Base-by-base conservation (phyloP, 1,284 basidiomycete species). In the Cutaneotrichosporon cyanovorans region DNA sequence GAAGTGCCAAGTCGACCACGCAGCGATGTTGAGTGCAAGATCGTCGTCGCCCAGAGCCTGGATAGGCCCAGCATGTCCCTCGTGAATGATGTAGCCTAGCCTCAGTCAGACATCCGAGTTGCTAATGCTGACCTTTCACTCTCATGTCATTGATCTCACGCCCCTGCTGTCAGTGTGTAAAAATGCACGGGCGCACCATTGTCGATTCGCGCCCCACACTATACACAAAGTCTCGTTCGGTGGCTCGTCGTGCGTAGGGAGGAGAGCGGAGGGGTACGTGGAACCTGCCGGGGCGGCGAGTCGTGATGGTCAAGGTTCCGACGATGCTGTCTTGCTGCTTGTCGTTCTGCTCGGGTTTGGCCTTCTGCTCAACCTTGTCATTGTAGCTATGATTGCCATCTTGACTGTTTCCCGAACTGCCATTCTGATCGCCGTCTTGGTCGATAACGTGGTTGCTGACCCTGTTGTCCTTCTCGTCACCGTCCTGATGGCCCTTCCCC, bases 151-250 rank as follows among this genome's bases (percentile, higher is more conserved):
- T 41, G 7, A 51, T 40, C 2, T 43, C 43, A 8, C 48, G 48
- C 5, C 43, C 45, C 50, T 54, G 41, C 0, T 28, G 22, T 8
- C 32, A 21, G 19, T 10, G 5, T 32, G 25, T 7, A 7, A 28
- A 7, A 12, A 28, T 28, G n/a, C 25, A 28, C 25, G 12, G n/a
- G 25, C 45, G 18, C 37, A 49, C 50, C 1, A 44, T 32, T 6
- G 37, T 49, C 5, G 48, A 51, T 21, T 30, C 34, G 4, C 48
- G 51, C 5, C 48, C 49, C 1, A 32, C 18, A 14, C 37, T 35
- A 35, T 47, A 48, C 16, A 53, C 54, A 41, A 58, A 58, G 30
- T 58, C 56, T 23, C 51, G 50, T 38, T 58, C 56, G 0, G 56
- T 58, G 33, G 48, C 53, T 8, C 54, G 41, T 1, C 56, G 32